Evolutionary conservation across 345 rosid genomes (phyloP).

Genomic region (Aegle marmelos): DNA sequence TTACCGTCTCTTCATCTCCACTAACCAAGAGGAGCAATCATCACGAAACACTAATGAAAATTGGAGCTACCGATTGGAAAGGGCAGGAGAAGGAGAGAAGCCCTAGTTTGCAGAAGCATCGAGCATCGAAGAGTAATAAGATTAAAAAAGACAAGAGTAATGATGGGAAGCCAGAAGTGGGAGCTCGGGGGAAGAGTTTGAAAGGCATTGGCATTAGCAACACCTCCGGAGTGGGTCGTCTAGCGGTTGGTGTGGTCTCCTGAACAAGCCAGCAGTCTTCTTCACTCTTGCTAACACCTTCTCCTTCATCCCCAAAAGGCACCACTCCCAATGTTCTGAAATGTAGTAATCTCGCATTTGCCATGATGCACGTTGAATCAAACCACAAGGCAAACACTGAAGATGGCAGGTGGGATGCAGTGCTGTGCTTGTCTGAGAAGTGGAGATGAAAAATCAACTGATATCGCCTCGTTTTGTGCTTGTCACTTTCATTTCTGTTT

Average conservation of each 20-base stretch:
- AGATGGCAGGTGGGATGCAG: not conserved
- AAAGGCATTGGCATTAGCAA: slow-evolving; percentile 31
- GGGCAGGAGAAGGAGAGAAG: slow-evolving; percentile 27
- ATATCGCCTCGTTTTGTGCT: not conserved
- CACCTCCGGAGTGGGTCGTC: slow-evolving; percentile 28
- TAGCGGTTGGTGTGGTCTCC: slow-evolving; percentile 47
- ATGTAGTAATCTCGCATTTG: not conserved
- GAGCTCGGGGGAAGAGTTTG: slow-evolving; percentile 30
- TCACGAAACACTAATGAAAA: slow-evolving; percentile 17
- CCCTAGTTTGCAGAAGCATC: slow-evolving; percentile 20
- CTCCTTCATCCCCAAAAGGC: not conserved
- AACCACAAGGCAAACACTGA: not conserved
- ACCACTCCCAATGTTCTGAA: not conserved
- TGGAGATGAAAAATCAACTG: not conserved
- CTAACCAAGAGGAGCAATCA: slow-evolving; percentile 6
- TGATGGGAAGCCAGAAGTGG: slow-evolving; percentile 26
- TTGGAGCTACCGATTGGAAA: slow-evolving; percentile 17
- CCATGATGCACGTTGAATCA: not conserved
- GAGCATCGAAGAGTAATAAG: slow-evolving; percentile 11
- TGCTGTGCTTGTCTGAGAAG: not conserved
- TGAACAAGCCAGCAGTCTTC: slow-evolving; percentile 12
- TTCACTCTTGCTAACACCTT: not conserved
- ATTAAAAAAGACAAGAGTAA: slow-evolving; percentile 20
- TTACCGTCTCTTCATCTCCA: slow-evolving; percentile 13
- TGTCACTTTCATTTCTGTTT: slow-evolving; percentile 4